These are phyloP conservation scores for Hanseniaspora meyeri DNA, from an alignment of 805 yeast species.

Conservation along the genomic window DNA sequence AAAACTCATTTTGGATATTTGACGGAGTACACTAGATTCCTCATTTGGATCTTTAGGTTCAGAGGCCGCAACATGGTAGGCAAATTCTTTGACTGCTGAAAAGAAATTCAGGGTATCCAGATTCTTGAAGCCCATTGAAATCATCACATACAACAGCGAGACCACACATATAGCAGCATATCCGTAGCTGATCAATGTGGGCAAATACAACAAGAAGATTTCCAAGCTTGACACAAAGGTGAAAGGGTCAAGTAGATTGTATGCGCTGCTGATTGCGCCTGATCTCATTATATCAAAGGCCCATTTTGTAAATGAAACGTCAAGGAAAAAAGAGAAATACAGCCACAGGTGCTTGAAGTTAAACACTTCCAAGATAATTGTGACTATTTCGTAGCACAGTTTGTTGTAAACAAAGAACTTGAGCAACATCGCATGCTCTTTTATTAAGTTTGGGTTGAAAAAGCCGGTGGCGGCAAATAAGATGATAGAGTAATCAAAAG, in stretches of 20 bases:
- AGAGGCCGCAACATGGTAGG: constrained; percentile 22
- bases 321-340: background rate
- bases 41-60: constrained; percentile 24
- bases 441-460: background rate
- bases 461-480: background rate
- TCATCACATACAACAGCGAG: background rate
- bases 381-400: constrained; percentile 3
- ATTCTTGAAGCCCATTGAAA: constrained; percentile 25
- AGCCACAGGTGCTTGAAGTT: constrained; percentile 1
- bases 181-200: constrained; percentile 1
- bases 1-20: background rate
- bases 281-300: background rate
- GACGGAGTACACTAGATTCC: background rate
- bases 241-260: background rate
- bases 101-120: constrained; percentile 22
- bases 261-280: background rate
- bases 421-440: background rate
- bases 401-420: constrained; percentile 11
- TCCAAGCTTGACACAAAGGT: background rate
- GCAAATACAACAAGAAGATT: constrained; percentile 1
- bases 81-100: constrained; percentile 24
- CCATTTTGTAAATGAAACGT: background rate
- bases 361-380: constrained; percentile 3
- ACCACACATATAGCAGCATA: background rate
- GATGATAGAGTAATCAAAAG: constrained; percentile 7